These are phyloP conservation scores for Podaxis sp. DNA, from an alignment of 768 basidiomycete genomes.

Conservation along the genomic window DNA sequence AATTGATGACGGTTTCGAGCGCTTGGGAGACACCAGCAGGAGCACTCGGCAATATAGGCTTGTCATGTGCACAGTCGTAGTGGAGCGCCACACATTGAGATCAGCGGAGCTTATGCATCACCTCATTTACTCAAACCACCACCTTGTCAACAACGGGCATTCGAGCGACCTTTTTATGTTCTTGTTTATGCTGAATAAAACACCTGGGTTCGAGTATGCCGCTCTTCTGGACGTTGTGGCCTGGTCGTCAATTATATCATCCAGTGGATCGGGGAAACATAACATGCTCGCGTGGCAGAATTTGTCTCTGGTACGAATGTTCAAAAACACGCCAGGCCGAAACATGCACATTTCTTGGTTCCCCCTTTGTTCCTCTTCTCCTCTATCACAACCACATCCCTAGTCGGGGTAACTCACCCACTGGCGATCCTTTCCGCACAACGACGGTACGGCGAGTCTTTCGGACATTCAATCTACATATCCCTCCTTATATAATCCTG, in stretches of 20 bases:
- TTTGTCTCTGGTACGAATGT: constrained; percentile 12
- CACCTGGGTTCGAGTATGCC: too few species aligned
- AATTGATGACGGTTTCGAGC: too few species aligned
- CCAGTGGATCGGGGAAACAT: background rate
- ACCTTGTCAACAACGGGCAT: background rate
- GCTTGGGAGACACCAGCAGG: too few species aligned
- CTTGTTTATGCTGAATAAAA: background rate
- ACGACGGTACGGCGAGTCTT: constrained; percentile 13
- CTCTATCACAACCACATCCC: constrained; percentile 30
- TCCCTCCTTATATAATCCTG: constrained; percentile 16
- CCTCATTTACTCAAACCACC: background rate
- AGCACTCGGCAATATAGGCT: background rate
- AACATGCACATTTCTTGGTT: constrained; percentile 6
- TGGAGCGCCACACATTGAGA: background rate
- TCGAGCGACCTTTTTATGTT: background rate
- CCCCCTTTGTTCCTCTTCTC: constrained; percentile 17
- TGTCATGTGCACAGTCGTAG: background rate
- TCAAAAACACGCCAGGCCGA: constrained; percentile 13
- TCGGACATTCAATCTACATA: constrained; percentile 27
- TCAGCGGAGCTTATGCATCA: background rate
- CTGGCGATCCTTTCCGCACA: constrained; percentile 13
- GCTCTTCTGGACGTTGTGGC: background rate
- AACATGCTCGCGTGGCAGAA: constrained; percentile 9
- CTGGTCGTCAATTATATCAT: constrained; percentile 1
- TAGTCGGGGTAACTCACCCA: constrained; percentile 33